Evolutionary conservation across 768 basidiomycete species (phyloP).

Genomic region (Russula griseocarnosa): DNA sequence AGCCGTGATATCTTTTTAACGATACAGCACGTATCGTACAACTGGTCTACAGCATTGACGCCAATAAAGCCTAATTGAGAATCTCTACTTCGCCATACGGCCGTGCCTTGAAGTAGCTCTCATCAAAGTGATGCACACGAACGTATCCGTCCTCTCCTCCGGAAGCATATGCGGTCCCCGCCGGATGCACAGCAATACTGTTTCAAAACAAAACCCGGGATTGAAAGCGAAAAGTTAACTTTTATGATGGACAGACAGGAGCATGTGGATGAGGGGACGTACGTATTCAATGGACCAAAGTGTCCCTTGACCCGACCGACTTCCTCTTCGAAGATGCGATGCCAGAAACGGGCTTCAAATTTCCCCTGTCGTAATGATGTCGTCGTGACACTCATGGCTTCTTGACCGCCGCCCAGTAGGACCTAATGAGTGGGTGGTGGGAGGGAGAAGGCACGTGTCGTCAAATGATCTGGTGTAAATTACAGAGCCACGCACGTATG

Average conservation of each 20-base stretch:
- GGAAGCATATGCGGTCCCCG: slow-evolving; percentile 83
- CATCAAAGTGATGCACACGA: slow-evolving; percentile 89
- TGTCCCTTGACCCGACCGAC: slow-evolving; percentile 96
- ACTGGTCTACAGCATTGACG: neutral
- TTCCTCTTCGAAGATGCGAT: slow-evolving; percentile 94
- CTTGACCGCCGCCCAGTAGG: slow-evolving; percentile 93
- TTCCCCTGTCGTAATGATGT: slow-evolving; percentile 92
- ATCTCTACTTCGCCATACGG: slow-evolving; percentile 85
- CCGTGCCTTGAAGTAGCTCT: slow-evolving; percentile 86
- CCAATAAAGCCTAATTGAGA: neutral
- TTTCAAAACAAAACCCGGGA: neutral
- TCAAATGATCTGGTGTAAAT: neutral
- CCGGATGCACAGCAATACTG: slow-evolving; percentile 23
- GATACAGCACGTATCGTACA: slow-evolving; percentile 16
- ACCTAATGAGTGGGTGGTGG: slow-evolving; percentile 44
- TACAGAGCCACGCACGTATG: slow-evolving; percentile 59
- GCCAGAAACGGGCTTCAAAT: slow-evolving; percentile 98
- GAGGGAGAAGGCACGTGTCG: neutral
- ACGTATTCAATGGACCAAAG: slow-evolving; percentile 97
- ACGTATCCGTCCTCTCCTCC: slow-evolving; percentile 97
- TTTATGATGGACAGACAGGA: slow-evolving; percentile 16
- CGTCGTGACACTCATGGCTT: slow-evolving; percentile 95
- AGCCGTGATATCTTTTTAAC: neutral
- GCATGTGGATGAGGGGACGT: slow-evolving; percentile 36
- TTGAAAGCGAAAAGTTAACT: neutral